Evolutionary conservation across 441 rosid species (phyloP).

Genomic region (Biscutella laevigata): DNA sequence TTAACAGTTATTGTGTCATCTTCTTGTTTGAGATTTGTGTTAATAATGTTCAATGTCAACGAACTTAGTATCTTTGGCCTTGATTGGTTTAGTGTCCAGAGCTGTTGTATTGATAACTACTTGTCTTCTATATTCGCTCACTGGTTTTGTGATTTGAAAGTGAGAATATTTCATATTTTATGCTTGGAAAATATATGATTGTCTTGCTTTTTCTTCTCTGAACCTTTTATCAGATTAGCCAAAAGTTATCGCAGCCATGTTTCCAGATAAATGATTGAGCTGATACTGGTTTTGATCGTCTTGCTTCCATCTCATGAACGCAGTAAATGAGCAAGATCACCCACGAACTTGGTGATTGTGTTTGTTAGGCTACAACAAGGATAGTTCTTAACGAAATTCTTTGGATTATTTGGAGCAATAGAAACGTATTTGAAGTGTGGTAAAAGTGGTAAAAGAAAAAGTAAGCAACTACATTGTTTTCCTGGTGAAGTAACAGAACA

Average conservation of each 20-base stretch:
- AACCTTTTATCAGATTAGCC: background rate
- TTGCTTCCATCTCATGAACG: background rate
- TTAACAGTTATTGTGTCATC: background rate
- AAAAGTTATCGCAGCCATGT: no score
- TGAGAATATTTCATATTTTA: background rate
- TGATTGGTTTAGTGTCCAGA: background rate
- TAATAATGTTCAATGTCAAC: background rate
- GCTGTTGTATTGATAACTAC: background rate
- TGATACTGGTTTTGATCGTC: background rate
- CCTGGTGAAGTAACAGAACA: background rate
- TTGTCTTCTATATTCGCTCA: background rate
- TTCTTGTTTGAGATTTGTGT: background rate
- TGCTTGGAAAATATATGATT: background rate
- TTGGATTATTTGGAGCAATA: background rate
- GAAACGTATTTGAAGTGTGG: no score
- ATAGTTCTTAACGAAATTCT: no score
- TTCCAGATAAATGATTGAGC: background rate
- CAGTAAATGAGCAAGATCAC: background rate
- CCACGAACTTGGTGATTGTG: background rate
- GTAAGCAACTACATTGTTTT: background rate
- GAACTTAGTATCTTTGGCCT: background rate
- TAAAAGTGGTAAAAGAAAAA: background rate
- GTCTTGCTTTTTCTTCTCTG: background rate
- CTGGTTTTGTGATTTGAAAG: background rate
- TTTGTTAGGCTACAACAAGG: background rate